Evolutionary conservation across 305 asterid species (phyloP), one percentile per base, ranked within the genome.

Genomic region (Coffea humblotiana): DNA sequence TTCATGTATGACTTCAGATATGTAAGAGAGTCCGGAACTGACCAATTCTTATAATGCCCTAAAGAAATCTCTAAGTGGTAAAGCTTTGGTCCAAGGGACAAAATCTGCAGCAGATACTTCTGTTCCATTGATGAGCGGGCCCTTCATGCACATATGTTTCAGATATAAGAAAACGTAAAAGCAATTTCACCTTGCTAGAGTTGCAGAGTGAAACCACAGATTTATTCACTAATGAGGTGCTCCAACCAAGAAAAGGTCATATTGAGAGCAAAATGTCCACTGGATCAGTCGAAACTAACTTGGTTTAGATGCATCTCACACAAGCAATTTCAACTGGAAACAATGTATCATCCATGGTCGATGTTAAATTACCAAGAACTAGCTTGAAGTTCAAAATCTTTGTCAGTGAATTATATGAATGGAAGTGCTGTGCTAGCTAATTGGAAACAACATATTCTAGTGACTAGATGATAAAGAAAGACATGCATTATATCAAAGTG

Each of bases 21-120:
- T 83, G 90, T 29, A 64, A 95, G 93, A 76, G 94, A 89, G 84
- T 92, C 93, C 47, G 98, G 99, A 83, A 92, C 76, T 9, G 97
- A 91, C 99, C 98, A 95, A 75, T 89, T 90, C 88, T 93, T 95
- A 77, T 82, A 95, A 86, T 95, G 86, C 70, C 94, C 97, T 87
- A 95, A 80, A 78, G 97, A 88, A 84, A 92, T 88, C 84, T 95
- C 97, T 51, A 95, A 88, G 86, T 95, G 99, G 83, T 90, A 95
- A 10, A 95, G 97, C 89, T 95, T 95, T 29, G 99, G 99, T 72
- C 94, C 99, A 76, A 95, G 97, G 49, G 98, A 93, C 88, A 95
- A 90, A 90, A 85, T 95, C 99, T 8, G 97, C 96, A 10, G 96
- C 94, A 76, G 99, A 93, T 78, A 95, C 82, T 77, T 60, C 87